Conservation (phyloP, 352 stramenopile species). For the Globisporangium cystogenes region DNA sequence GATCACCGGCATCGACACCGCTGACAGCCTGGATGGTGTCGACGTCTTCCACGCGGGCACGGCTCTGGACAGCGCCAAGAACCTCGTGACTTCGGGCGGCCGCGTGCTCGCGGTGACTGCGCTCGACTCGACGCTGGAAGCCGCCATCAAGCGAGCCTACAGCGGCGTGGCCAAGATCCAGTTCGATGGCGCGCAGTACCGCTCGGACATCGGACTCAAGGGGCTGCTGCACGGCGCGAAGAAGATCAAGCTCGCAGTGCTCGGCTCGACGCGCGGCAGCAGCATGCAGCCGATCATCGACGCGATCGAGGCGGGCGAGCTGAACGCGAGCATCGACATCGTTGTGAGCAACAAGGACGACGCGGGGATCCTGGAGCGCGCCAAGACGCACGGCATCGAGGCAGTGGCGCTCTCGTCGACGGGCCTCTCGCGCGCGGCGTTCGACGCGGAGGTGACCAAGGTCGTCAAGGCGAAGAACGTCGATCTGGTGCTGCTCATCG, state of each 20-base stretch:
- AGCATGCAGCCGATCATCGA: conserved; percentile 96
- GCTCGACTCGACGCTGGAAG: conserved; percentile 84
- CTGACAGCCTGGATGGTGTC: conserved; percentile 77
- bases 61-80: conserved; percentile 46
- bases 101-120: conserved; percentile 97
- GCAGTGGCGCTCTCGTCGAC: conserved; percentile 55
- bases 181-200: conserved; percentile 93
- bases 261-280: conserved; percentile 96
- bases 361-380: conserved; percentile 94
- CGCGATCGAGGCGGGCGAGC: conserved; percentile 77
- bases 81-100: conserved; percentile 92
- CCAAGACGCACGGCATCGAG: conserved; percentile 72
- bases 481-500: conserved; percentile 97
- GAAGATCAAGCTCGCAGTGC: conserved; percentile 88
- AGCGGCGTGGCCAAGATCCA: conserved; percentile 81
- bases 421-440: conserved; percentile 88
- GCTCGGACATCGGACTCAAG: conserved; percentile 96
- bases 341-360: conserved; percentile 95
- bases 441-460: conserved; percentile 94
- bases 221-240: conserved; percentile 87
- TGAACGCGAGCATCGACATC: conserved; percentile 95
- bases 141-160: conserved; percentile 92
- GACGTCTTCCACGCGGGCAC: conserved; percentile 99
- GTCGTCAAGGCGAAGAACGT: conserved; percentile 91
- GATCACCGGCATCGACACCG: conserved; percentile 91